Evolutionary conservation across 2,329 filamentous ascomycete genomes (phyloP).

Genomic region (Calonectria montana): DNA sequence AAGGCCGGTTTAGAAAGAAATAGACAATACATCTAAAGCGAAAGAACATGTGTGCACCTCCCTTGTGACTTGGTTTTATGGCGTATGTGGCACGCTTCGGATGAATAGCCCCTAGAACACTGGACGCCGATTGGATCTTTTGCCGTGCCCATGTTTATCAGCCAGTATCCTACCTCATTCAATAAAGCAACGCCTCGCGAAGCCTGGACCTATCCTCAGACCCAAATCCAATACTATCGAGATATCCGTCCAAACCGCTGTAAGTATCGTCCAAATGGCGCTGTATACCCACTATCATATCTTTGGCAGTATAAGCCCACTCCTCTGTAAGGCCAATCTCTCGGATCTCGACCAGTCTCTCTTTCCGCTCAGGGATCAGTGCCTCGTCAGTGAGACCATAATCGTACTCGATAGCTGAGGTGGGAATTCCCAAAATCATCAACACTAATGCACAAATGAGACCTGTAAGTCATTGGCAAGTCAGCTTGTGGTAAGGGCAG

Average conservation of each 20-base stretch:
- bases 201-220: conserved; percentile 54
- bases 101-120: background rate
- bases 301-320: conserved; percentile 74
- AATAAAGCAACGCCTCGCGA: conserved; percentile 57
- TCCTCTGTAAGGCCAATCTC: conserved; percentile 78
- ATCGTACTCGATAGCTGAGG: conserved; percentile 74
- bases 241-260: conserved; percentile 74
- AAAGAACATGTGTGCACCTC: background rate
- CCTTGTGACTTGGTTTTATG: background rate
- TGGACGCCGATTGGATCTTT: background rate
- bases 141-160: background rate
- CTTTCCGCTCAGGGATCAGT: conserved; percentile 70
- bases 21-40: conserved; percentile 40
- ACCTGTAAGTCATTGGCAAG: conserved; percentile 61
- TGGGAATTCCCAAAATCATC: conserved; percentile 69
- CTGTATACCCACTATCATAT: conserved; percentile 71
- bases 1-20: conserved; percentile 82
- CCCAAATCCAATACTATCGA: conserved; percentile 71
- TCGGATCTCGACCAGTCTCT: conserved; percentile 74
- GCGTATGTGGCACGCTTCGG: too few relatives aligned
- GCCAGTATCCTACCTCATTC: conserved; percentile 14
- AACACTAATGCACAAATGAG: conserved; percentile 76
- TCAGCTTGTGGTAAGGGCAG: too few relatives aligned
- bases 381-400: conserved; percentile 74
- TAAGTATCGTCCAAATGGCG: conserved; percentile 70